Evolutionary conservation across 495 filamentous ascomycete species (phyloP).

Genomic region (Penicillium subrubescens): DNA sequence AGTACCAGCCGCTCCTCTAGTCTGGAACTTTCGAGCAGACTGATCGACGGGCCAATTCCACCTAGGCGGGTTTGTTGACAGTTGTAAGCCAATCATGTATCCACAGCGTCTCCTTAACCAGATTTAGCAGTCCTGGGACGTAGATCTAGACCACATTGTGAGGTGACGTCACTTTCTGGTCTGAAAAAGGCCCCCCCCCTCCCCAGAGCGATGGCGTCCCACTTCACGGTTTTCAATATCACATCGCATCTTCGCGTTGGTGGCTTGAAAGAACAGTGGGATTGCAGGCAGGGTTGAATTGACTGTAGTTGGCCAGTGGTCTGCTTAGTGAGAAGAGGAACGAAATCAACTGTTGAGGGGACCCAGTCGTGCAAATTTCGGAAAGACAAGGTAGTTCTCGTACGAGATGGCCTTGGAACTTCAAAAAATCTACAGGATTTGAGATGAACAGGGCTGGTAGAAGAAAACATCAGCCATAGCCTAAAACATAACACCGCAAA

Average conservation of each 20-base stretch:
- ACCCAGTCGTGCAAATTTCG: background rate
- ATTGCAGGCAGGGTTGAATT: background rate
- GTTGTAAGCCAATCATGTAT: conserved; percentile 8
- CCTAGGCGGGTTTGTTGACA: conserved; percentile 4
- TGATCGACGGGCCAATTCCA: conserved; percentile 11
- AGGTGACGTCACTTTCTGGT: background rate
- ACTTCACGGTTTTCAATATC: background rate
- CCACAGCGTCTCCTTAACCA: background rate
- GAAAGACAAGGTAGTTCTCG: background rate
- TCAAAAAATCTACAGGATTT: background rate
- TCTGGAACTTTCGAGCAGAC: no score
- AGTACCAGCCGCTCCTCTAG: conserved; percentile 3
- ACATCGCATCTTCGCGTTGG: background rate
- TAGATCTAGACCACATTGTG: background rate
- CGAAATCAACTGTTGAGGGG: background rate
- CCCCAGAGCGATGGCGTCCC: background rate
- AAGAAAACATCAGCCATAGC: background rate
- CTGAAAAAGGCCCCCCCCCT: no score
- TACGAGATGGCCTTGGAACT: background rate
- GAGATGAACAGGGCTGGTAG: background rate
- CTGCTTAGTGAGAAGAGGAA: background rate
- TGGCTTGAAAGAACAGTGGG: background rate
- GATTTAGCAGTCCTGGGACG: background rate
- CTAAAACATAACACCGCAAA: background rate
- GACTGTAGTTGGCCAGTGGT: background rate